A percentile compares a stretch with the other conserved stretches of the same genome.
Conservation (phyloP, 2,329 filamentous ascomycete genomes). For the Sclerotinia spermophila region DNA sequence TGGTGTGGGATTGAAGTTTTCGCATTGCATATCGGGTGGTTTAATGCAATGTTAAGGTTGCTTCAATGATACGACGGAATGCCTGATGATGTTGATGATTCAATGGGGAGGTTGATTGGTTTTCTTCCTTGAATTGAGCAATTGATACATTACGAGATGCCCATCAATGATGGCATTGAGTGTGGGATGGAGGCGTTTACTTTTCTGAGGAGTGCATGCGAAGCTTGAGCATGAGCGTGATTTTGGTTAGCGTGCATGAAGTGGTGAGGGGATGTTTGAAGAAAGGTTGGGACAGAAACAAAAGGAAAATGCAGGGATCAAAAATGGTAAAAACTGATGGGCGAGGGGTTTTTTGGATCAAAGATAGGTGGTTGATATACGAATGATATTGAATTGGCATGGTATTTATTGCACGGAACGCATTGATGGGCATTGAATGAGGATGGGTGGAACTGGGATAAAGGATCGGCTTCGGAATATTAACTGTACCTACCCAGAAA, state of each 20-base stretch:
- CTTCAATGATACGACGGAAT: not conserved
- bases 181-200: not conserved
- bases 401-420: not conserved
- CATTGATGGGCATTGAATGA: not conserved
- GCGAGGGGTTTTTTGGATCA: not conserved
- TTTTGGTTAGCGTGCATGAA: not conserved
- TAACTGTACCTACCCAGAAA: not conserved
- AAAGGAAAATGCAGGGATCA: not conserved
- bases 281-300: not conserved
- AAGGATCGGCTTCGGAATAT: not conserved
- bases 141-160: not conserved
- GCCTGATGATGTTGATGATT: constrained; percentile 1
- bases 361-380: not conserved
- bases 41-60: not conserved
- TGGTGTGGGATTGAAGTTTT: not conserved
- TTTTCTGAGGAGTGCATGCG: not conserved
- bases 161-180: not conserved
- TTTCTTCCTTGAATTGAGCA: not conserved
- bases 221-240: not conserved
- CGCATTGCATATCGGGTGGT: not conserved
- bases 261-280: not conserved
- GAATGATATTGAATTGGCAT: not conserved
- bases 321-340: not conserved
- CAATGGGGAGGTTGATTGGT: not conserved
- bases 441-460: not conserved